Conservation (phyloP, 2,329 filamentous ascomycete species). For the Diaporthe humulicola region DNA sequence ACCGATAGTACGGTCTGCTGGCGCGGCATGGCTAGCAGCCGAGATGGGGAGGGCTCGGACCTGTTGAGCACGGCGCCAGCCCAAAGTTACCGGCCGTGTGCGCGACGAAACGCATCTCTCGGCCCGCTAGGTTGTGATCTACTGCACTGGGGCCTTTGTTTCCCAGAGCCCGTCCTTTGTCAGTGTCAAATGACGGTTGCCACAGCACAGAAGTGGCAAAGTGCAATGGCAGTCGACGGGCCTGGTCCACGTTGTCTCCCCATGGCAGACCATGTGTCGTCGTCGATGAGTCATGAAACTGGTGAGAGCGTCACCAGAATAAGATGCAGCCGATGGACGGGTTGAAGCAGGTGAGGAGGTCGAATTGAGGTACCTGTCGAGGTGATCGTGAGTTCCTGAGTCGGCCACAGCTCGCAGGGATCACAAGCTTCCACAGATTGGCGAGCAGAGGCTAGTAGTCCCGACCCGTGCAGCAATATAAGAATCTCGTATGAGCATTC, state of each 20-base stretch:
- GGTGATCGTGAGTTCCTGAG: neutral
- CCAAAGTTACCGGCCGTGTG: neutral
- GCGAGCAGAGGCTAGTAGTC: neutral
- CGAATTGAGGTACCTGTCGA: neutral
- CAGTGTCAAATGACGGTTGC: neutral
- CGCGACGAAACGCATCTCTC: conserved; percentile 36
- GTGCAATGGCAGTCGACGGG: neutral
- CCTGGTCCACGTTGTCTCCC: neutral
- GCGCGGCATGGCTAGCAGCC: conserved; percentile 6
- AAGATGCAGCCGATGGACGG: neutral
- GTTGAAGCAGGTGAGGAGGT: neutral
- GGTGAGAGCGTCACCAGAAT: neutral
- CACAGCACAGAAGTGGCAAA: neutral
- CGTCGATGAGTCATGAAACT: neutral
- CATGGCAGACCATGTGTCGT: neutral
- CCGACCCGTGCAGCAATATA: conserved; percentile 25
- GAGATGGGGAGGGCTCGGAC: conserved; percentile 19
- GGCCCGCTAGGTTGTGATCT: conserved; percentile 24
- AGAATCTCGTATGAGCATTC: neutral
- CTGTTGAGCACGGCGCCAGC: conserved; percentile 16
- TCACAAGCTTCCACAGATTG: neutral
- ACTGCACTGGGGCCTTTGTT: neutral
- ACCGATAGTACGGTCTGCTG: neutral
- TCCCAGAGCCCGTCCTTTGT: neutral
- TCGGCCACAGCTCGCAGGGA: conserved; percentile 2